Evolutionary conservation across 345 rosid genomes (phyloP).

Genomic region (Stellera chamaejasme): DNA sequence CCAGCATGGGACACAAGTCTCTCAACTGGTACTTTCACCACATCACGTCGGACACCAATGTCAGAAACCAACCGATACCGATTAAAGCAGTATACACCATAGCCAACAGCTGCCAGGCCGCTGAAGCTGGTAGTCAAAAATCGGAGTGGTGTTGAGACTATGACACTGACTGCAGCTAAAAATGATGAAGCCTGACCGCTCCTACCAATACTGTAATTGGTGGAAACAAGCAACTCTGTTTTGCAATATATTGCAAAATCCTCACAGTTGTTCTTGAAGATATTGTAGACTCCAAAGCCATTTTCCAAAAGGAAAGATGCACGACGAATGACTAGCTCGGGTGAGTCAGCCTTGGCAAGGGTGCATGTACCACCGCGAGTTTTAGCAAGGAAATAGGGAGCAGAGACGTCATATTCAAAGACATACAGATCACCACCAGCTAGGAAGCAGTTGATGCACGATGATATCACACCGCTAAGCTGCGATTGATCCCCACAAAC

Average conservation of each 20-base stretch:
- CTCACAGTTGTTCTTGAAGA: conserved; percentile 71
- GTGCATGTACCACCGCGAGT: conserved; percentile 82
- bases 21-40: conserved; percentile 38
- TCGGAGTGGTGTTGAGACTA: conserved; percentile 40
- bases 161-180: conserved; percentile 36
- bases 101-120: conserved; percentile 47
- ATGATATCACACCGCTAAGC: conserved; percentile 43
- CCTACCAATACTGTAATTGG: conserved; percentile 45
- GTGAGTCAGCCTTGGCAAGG: conserved; percentile 50
- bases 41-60: conserved; percentile 59
- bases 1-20: conserved; percentile 21
- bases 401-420: conserved; percentile 48
- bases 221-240: conserved; percentile 46
- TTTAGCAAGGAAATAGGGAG: conserved; percentile 40
- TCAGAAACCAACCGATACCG: conserved; percentile 48
- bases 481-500: conserved; percentile 42
- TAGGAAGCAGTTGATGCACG: conserved; percentile 75
- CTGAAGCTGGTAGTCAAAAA: conserved; percentile 43
- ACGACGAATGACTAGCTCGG: conserved; percentile 45
- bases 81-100: conserved; percentile 37
- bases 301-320: conserved; percentile 45
- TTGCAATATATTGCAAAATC: conserved; percentile 77
- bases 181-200: conserved; percentile 69
- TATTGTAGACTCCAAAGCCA: conserved; percentile 61
- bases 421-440: conserved; percentile 45